Evolutionary conservation across 768 basidiomycete species (phyloP), one percentile per base, ranked within the genome.

Genomic region (Russula compacta): DNA sequence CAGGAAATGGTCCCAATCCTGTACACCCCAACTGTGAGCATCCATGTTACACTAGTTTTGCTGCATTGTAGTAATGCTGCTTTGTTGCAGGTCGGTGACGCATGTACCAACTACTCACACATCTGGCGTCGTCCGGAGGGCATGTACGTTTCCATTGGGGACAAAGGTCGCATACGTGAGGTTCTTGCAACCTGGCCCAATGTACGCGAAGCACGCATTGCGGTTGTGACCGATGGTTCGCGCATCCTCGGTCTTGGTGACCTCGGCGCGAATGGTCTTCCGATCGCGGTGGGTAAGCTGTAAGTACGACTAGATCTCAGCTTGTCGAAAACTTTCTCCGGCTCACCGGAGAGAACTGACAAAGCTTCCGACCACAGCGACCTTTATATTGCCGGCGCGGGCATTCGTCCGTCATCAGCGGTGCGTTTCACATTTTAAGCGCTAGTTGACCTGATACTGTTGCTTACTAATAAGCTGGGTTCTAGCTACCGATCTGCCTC

Each of bases 1-100:
- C 66, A 80, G 78, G 82, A 81, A 69, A 74, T 84, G 61, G 80
- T 78, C 12, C 92, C 93, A 6, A 79, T 95, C 47, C 87, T 95
- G 56, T 95, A 95, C 71, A 95, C 93, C 2, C 93, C 93, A 0
- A 92, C 89, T 9, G 92, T 95, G 36, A 92, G 89, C 92, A 67
- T 90, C 14, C 91, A 6, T 92, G 89, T 69, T 70, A 88, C 66
- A 84, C 21, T n/a, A 87, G 68, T 91, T 82, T 74, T 86, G 84
- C n/a, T 82, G 84, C 63, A 89, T 85, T 85, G 65, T 89, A 83
- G 70, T 77, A 0, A 86, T 88, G 69, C 85, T n/a, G 10, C 32
- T 55, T 29, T 35, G 19, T 33, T 42, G 24, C 42, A 66, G 65
- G 65, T 66, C 46, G 65, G 65, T 33, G 65, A 66, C 35, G 65